These are phyloP conservation scores for Fusarium sambucinum DNA, from an alignment of 2,329 filamentous ascomycete species.

Conservation along the genomic window DNA sequence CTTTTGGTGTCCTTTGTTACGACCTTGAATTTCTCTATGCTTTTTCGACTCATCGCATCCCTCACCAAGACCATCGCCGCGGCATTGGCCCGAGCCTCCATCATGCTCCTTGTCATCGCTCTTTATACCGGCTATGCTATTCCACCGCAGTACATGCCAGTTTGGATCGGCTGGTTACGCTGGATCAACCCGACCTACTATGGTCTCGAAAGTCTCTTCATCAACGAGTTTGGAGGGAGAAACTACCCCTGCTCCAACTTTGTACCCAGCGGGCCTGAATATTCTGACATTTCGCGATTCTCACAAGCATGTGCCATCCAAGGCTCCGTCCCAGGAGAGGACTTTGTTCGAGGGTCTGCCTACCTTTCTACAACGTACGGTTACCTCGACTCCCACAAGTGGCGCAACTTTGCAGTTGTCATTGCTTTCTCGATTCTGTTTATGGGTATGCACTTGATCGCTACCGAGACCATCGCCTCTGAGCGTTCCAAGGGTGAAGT, in stretches of 20 bases:
- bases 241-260: conserved; percentile 61
- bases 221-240: conserved; percentile 69
- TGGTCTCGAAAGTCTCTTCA: conserved; percentile 72
- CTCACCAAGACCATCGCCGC: conserved; percentile 45
- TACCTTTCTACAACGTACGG: conserved; percentile 34
- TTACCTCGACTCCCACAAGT: conserved; percentile 36
- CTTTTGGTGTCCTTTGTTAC: conserved; percentile 63
- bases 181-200: conserved; percentile 75
- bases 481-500: conserved; percentile 43
- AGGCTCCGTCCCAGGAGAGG: conserved; percentile 29
- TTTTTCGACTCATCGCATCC: conserved; percentile 60
- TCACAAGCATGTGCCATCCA: conserved; percentile 27
- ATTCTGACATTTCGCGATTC: conserved; percentile 10
- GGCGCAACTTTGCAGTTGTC: conserved; percentile 40
- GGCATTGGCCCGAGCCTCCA: conserved; percentile 44
- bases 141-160: conserved; percentile 61
- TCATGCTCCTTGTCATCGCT: conserved; percentile 53
- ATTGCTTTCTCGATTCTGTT: conserved; percentile 41
- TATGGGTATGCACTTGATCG: conserved; percentile 34
- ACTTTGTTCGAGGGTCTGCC: conserved; percentile 30
- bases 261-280: conserved; percentile 47
- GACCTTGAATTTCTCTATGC: conserved; percentile 73
- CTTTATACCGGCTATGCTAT: conserved; percentile 65
- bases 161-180: conserved; percentile 67
- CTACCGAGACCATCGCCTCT: conserved; percentile 38